Evolutionary conservation across 228 moss, liverwort and hornwort genomes (phyloP), one percentile per base, ranked within the genome.

Genomic region (Sphagnum magellanicum): DNA sequence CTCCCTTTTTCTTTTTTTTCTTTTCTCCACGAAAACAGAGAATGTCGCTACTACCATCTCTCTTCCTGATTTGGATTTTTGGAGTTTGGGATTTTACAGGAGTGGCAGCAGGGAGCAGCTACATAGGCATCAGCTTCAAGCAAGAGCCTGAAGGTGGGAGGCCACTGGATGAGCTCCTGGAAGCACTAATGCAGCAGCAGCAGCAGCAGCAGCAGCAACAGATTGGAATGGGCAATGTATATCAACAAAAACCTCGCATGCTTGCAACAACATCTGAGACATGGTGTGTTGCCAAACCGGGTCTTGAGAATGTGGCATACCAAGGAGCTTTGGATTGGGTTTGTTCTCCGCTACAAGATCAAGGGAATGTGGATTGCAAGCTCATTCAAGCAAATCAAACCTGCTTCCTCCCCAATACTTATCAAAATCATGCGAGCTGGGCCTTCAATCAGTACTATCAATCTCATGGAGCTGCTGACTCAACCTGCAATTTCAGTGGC

Each of bases 361-460:
- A 84, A 52, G 91, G 89, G 4, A 88, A 89, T 59, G 90, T 86
- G 2, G 69, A 88, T 58, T 94, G 94, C 67, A 59, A 59, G 13
- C 61, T 70, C 14, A 65, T 91, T 52, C 83, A 86, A 68, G 0
- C 46, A 0, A 84, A 88, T 6, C 72, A 69, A 7, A 50, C 63
- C 13, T 94, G 94, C 79, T 94, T 68, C 76, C 8, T 0, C 7
- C 94, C 94, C 49, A 74, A 94, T 60, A 77, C 79, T 0, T 11
- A 72, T 16, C 16, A 77, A 4, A 59, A 63, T 49, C 94, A 94
- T 48, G 72, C 89, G 0, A 88, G 82, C n/a, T 94, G 77, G 72
- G 94, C 90, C 8, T 94, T 90, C 74, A 84, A 90, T 68, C 73
- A 70, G 4, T 94, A 85, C 67, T 94, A 85, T 67, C 64, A 74